Base-by-base conservation (phyloP, 139 green algal genomes). In the Mesotaenium endlicherianum region DNA sequence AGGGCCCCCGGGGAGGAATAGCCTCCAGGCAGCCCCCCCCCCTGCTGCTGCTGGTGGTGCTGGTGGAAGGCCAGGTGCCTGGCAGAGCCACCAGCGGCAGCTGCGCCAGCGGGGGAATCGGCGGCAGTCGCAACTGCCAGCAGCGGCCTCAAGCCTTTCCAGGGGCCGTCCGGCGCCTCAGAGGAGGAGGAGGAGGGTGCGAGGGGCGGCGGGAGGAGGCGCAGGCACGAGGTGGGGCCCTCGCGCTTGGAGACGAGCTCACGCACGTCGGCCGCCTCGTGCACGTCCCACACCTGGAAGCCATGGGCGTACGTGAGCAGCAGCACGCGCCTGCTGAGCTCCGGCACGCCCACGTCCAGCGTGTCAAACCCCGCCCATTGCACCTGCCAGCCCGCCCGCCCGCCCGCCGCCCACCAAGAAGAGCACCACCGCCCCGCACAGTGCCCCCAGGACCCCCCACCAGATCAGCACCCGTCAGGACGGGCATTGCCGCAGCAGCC, bases 261-360 rank as follows among this genome's bases (percentile, higher is more conserved):
- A 17, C 75, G 64, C 59, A 88, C 60, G 70, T 80, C 36, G 6
- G 30, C 38, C 20, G 82, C 45, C 2, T 88, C 50, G 41, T 84
- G 30, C 41, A 88, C 82, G 70, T 88, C 82, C 82, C 82, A 88
- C 30, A 85, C 75, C 36, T 88, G 82, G 59, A 88, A 88, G n/a
- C 82, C 82, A 11, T 39, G 85, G 40, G 59, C 34, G 59, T 88
- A 88, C 39, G 75, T 76, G 17, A 88, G 49, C 11, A 88, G 72
- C 4, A 88, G 82, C 39, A 88, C 82, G 11, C 34, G 82, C n/a
- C 74, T 68, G 49, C 39, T 6, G 20, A 41, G 30, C 17, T 81
- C 30, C 6, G 34, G n/a, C 8, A 16, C 20, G 38, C 36, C 30
- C 2, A 86, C 2, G 4, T 86, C 72, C 6, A 86, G 80, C 2